Base-by-base conservation (phyloP, 345 rosid genomes). In the Cardamine occulta region DNA sequence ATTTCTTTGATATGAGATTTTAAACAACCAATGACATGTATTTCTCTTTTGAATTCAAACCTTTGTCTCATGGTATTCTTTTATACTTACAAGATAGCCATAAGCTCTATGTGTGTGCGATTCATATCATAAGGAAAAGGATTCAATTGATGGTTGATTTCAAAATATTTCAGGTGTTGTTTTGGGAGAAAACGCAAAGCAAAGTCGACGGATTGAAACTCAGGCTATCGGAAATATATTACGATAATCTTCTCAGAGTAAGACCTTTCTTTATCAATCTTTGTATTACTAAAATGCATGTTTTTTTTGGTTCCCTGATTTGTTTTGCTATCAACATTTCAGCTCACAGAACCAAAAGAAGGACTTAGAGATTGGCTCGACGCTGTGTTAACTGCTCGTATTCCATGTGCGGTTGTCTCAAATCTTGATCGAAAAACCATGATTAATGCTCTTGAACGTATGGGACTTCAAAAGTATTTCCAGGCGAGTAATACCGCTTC, bases 321-420 rank as follows among this genome's bases (percentile, higher is more conserved):
- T 49, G 51, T 72, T 37, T 48, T 5, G 21, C 12, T 34, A 45
- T 62, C 8, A 18, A 62, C 21, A 14, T 60, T 18, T 72, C 86
- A 94, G 98, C 85, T 88, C 49, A 81, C 68, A 56, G 78, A 85
- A 74, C 95, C 98, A 53, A 78, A 79, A 73, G 95, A 86, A 24
- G 98, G 98, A 6, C 85, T 91, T 35, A 66, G 66, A 81, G 96
- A 90, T 63, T 94, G 98, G 98, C 89, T 94, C 6, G 97, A 94
- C 66, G 96, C 95, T 37, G 88, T 94, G 23, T 75, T 81, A 64
- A 90, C 85, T 44, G 91, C 92, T 63, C 83, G 88, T 31, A 86
- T 94, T 75, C 98, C 97, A 71, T 94, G 98, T 76, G 98, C 98
- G 64, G 86, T 94, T 70, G 98, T 94, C 74, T 91, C 98, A 62